Percentiles rank a stretch among this genome's conserved stretches.
These are phyloP conservation scores for Coemansia sp. DNA, from an alignment of 192 early-diverging fungal genomes.

Conservation along the genomic window DNA sequence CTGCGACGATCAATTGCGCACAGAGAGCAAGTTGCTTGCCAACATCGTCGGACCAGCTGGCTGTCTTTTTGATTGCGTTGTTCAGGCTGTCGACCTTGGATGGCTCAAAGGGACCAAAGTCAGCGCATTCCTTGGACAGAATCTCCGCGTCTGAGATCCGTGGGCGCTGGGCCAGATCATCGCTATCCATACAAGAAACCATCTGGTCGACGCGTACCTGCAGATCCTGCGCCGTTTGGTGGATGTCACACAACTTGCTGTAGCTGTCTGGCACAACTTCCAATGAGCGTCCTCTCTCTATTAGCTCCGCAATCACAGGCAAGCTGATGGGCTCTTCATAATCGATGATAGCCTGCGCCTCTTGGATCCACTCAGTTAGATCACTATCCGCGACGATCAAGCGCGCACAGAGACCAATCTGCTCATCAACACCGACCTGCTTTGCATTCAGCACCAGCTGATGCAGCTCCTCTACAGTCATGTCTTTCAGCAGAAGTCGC, in stretches of 20 bases:
- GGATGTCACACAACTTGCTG: constrained; percentile 19
- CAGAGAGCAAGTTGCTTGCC: constrained; percentile 2
- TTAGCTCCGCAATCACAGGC: constrained; percentile 23
- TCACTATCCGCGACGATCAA: constrained; percentile 7
- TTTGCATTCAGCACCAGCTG: constrained; percentile 20
- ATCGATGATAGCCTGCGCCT: constrained; percentile 15
- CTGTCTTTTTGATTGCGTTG: constrained; percentile 11
- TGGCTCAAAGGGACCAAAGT: constrained; percentile 40
- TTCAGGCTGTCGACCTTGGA: constrained; percentile 16
- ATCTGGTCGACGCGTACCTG: constrained; percentile 33
- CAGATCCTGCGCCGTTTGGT: constrained; percentile 36
- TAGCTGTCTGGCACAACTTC: constrained; percentile 20
- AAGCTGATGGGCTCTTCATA: constrained; percentile 16
- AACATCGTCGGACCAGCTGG: constrained; percentile 21
- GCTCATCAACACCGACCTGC: constrained; percentile 3
- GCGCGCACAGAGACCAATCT: constrained; percentile 5
- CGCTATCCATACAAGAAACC: constrained; percentile 19
- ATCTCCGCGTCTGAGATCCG: constrained; percentile 17
- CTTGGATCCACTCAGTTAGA: constrained; percentile 15
- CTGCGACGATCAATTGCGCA: constrained; percentile 6
- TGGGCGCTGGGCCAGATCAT: constrained; percentile 35
- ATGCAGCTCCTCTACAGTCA: constrained; percentile 5
- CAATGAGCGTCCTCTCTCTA: constrained; percentile 47
- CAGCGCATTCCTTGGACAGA: constrained; percentile 11
- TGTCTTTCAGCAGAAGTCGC: constrained; percentile 8